phyloP scores from a whole-genome alignment of 2,329 filamentous ascomycete genomes.

The Arachnomyces sp. region DNA sequence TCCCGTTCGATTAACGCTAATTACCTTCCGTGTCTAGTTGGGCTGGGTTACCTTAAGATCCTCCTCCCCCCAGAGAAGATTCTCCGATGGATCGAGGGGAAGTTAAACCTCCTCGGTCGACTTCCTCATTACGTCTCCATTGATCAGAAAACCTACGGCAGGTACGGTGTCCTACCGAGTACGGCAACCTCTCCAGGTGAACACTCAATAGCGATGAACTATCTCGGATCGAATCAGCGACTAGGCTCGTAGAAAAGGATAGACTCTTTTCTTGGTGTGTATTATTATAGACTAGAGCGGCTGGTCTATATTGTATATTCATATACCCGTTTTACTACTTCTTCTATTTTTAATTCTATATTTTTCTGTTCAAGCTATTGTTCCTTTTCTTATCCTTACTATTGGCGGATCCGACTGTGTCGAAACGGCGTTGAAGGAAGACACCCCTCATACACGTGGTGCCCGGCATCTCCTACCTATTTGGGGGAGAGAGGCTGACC shows the following conservation, averaged over 20 bases:
- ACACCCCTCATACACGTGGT: too few species aligned
- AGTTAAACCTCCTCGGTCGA: slow-evolving; percentile 73
- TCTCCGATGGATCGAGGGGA: slow-evolving; percentile 78
- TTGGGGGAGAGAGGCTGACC: too few species aligned
- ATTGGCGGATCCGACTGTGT: too few species aligned
- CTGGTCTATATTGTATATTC: too few species aligned
- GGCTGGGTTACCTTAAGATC: slow-evolving; percentile 79
- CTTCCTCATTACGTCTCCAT: slow-evolving; percentile 89
- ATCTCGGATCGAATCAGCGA: slow-evolving; percentile 56
- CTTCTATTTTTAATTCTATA: slow-evolving; percentile 4
- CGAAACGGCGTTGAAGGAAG: too few species aligned
- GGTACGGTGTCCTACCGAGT: slow-evolving; percentile 78
- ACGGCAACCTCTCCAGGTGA: slow-evolving; percentile 26
- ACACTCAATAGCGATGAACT: slow-evolving; percentile 44
- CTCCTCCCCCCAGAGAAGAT: slow-evolving; percentile 83
- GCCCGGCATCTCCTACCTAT: too few species aligned
- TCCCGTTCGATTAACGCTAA: slow-evolving; percentile 3
- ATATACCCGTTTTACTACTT: neutral
- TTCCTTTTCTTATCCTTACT: too few species aligned
- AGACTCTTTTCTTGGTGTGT: too few species aligned
- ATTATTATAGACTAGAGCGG: too few species aligned
- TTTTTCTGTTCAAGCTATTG: neutral
- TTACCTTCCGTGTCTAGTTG: slow-evolving; percentile 45
- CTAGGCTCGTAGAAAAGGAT: slow-evolving; percentile 53
- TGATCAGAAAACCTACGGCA: slow-evolving; percentile 90